phyloP scores from a whole-genome alignment of 805 yeast species.

The Pichia thaimueangensis region DNA sequence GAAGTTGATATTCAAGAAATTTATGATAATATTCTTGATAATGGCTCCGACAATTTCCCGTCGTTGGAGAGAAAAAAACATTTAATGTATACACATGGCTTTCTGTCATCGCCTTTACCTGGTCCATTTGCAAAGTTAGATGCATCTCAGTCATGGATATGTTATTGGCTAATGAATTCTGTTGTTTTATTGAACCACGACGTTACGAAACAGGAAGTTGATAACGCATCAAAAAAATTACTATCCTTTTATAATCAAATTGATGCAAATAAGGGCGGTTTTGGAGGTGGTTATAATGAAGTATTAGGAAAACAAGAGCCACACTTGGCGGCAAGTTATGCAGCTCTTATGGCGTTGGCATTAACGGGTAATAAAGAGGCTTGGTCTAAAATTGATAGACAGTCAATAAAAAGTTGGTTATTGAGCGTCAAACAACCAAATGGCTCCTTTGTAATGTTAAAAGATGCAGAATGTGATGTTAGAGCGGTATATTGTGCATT shows the following conservation, averaged over 20 bases:
- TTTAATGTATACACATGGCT: slow-evolving; percentile 35
- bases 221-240: slow-evolving; percentile 9
- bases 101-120: slow-evolving; percentile 43
- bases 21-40: slow-evolving; percentile 26
- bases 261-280: slow-evolving; percentile 40
- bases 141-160: slow-evolving; percentile 89
- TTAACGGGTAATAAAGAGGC: slow-evolving; percentile 36
- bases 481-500: slow-evolving; percentile 85
- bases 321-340: slow-evolving; percentile 81
- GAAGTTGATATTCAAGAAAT: slow-evolving; percentile 29
- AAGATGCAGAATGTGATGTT: slow-evolving; percentile 77
- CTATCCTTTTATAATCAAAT: not conserved
- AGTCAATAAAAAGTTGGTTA: slow-evolving; percentile 56
- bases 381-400: slow-evolving; percentile 41
- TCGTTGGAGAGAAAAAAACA: slow-evolving; percentile 33
- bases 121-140: slow-evolving; percentile 51
- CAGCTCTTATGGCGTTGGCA: slow-evolving; percentile 60
- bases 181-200: slow-evolving; percentile 30
- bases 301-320: slow-evolving; percentile 52
- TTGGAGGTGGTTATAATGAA: slow-evolving; percentile 68
- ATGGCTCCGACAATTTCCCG: slow-evolving; percentile 29
- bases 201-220: slow-evolving; percentile 15
- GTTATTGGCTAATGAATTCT: slow-evolving; percentile 76
- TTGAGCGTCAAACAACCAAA: slow-evolving; percentile 51
- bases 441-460: slow-evolving; percentile 75